Evolutionary conservation across 352 stramenopile species (phyloP).

Genomic region (Aphanomyces astaci): DNA sequence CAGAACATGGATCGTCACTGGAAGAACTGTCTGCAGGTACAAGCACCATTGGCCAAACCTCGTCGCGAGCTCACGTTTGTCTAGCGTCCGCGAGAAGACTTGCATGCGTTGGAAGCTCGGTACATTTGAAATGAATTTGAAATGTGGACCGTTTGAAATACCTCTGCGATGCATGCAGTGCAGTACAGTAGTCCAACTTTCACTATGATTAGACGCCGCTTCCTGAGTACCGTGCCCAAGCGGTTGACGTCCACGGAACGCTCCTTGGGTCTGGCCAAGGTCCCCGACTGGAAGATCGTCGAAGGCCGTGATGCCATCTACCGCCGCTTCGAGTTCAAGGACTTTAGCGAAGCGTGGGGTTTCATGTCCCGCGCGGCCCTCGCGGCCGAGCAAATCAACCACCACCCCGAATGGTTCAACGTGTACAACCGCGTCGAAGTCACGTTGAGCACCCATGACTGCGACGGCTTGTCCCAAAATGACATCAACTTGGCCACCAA

Average conservation of each 20-base stretch:
- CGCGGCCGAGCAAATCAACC: slow-evolving; percentile 85
- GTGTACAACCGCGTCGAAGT: slow-evolving; percentile 97
- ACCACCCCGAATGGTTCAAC: slow-evolving; percentile 99
- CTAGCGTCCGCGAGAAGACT: not conserved
- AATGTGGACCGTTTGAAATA: not conserved
- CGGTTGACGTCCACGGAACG: slow-evolving; percentile 45
- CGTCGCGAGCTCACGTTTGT: not conserved
- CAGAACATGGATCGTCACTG: slow-evolving; percentile 6
- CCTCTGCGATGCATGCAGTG: not conserved
- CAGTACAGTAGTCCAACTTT: not conserved
- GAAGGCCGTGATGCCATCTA: slow-evolving; percentile 70
- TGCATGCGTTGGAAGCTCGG: not conserved
- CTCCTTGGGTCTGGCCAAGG: slow-evolving; percentile 31
- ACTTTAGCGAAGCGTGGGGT: slow-evolving; percentile 74
- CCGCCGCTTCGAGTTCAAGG: slow-evolving; percentile 72
- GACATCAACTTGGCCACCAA: slow-evolving; percentile 60
- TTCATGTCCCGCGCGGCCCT: slow-evolving; percentile 74
- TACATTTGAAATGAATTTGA: slow-evolving; percentile 10
- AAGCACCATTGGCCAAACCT: not conserved
- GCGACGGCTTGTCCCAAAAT: slow-evolving; percentile 88
- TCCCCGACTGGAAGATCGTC: slow-evolving; percentile 46
- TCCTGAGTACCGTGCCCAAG: slow-evolving; percentile 33
- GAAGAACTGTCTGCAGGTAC: slow-evolving; percentile 9
- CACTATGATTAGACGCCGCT: slow-evolving; percentile 8
- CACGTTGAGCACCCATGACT: slow-evolving; percentile 95